These are phyloP conservation scores for Orbilia ellipsospora DNA, from an alignment of 2,329 filamentous ascomycete genomes.

Conservation along the genomic window DNA sequence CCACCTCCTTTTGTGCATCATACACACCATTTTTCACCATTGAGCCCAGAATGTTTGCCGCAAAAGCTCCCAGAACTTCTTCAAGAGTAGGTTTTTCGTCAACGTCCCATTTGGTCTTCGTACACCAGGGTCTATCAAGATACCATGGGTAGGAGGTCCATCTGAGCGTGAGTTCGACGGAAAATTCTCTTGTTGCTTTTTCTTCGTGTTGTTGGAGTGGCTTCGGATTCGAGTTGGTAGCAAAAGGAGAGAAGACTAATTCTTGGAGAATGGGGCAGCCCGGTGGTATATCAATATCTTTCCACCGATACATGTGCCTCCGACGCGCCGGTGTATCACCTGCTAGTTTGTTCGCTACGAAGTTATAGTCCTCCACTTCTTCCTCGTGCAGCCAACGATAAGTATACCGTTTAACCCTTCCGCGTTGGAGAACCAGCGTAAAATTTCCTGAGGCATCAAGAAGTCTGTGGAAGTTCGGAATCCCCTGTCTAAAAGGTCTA, in stretches of 20 bases:
- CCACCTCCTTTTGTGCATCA: background rate
- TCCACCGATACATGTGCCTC: background rate
- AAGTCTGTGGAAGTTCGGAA: constrained; percentile 2
- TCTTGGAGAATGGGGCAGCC: constrained; percentile 6
- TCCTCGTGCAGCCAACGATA: background rate
- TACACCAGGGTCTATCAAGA: background rate
- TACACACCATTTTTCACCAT: background rate
- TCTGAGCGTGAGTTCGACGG: background rate
- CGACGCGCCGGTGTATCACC: too few species aligned
- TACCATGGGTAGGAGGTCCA: background rate
- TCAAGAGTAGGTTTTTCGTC: background rate
- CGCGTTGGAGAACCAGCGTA: background rate
- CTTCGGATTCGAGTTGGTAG: background rate
- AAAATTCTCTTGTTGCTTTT: background rate
- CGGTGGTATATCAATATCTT: background rate
- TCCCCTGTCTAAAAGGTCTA: background rate
- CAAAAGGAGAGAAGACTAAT: constrained; percentile 16
- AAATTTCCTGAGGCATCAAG: background rate
- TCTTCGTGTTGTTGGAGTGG: background rate
- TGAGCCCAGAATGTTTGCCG: background rate
- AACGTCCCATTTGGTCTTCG: background rate
- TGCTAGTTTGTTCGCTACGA: too few species aligned
- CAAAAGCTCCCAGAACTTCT: background rate
- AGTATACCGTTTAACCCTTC: background rate
- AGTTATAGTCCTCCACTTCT: too few species aligned